These are phyloP conservation scores for Phanerodontia chrysosporium DNA, from an alignment of 768 basidiomycete species.

Conservation along the genomic window DNA sequence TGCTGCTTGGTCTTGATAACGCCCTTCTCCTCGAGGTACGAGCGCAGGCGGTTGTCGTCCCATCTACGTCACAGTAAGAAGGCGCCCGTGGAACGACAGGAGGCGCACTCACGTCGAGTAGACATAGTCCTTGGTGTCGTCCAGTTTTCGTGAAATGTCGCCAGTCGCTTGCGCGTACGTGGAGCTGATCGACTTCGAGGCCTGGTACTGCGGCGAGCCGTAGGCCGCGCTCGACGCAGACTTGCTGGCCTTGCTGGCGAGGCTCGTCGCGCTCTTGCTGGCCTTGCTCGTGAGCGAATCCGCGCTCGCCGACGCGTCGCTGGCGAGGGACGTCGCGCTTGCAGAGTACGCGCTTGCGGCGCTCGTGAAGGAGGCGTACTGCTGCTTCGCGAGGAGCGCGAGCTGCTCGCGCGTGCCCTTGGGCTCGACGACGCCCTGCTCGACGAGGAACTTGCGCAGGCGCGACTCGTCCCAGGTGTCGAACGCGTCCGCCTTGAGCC, in stretches of 20 bases:
- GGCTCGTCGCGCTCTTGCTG: slow-evolving; percentile 34
- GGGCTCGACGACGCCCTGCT: slow-evolving; percentile 84
- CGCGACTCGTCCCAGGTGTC: slow-evolving; percentile 84
- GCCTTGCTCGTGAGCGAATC: slow-evolving; percentile 8
- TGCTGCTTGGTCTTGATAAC: slow-evolving; percentile 60
- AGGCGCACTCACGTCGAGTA: slow-evolving; percentile 57
- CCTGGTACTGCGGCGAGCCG: slow-evolving; percentile 39
- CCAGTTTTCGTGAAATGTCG: slow-evolving; percentile 46
- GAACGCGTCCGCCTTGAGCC: slow-evolving; percentile 57
- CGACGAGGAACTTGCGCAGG: slow-evolving; percentile 78
- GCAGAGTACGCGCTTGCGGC: slow-evolving; percentile 58
- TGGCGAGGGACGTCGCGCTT: slow-evolving; percentile 41
- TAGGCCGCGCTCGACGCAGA: slow-evolving; percentile 35
- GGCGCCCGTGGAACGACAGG: too few relatives aligned
- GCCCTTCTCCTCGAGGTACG: slow-evolving; percentile 72
- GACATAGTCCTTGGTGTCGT: slow-evolving; percentile 80
- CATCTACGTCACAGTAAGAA: slow-evolving; percentile 27
- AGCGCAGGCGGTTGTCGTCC: slow-evolving; percentile 73
- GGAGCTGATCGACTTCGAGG: slow-evolving; percentile 25
- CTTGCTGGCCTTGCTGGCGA: slow-evolving; percentile 20
- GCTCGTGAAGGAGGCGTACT: slow-evolving; percentile 50
- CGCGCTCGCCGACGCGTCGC: slow-evolving; percentile 15
- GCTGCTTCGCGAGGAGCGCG: slow-evolving; percentile 70
- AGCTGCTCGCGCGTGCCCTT: slow-evolving; percentile 72
- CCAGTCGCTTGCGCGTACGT: slow-evolving; percentile 50